Evolutionary conservation across 371 early-diverging fungal species (phyloP).

Genomic region (Globomyces sp.): DNA sequence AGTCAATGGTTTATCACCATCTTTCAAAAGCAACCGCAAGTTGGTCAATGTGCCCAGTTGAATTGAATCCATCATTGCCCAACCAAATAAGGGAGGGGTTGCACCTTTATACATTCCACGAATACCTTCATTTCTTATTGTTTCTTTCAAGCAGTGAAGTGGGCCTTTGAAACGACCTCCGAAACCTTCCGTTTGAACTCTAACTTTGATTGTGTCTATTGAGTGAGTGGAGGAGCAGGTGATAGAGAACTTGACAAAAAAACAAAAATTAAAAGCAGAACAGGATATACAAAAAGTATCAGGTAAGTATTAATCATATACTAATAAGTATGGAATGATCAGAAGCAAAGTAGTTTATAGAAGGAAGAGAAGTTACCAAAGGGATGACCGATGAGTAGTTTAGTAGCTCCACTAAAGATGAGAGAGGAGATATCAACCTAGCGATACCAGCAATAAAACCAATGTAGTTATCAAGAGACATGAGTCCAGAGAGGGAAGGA

Average conservation of each 20-base stretch:
- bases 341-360: background rate
- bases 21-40: slow-evolving; percentile 68
- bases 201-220: slow-evolving; percentile 37
- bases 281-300: too few relatives aligned
- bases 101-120: slow-evolving; percentile 73
- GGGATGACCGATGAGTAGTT: slow-evolving; percentile 42
- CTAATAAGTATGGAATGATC: background rate
- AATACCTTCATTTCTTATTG: slow-evolving; percentile 48
- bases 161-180: slow-evolving; percentile 84
- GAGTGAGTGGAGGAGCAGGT: background rate
- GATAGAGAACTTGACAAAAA: background rate
- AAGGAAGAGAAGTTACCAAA: slow-evolving; percentile 26
- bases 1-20: slow-evolving; percentile 47
- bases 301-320: too few relatives aligned
- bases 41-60: slow-evolving; percentile 84
- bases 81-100: slow-evolving; percentile 89
- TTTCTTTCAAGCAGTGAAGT: slow-evolving; percentile 73
- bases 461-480: background rate
- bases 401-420: slow-evolving; percentile 20
- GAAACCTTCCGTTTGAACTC: slow-evolving; percentile 68
- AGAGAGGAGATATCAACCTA: too few relatives aligned
- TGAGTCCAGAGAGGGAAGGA: background rate
- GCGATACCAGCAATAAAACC: slow-evolving; percentile 27
- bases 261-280: too few relatives aligned
- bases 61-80: slow-evolving; percentile 81